Percentiles rank a stretch among this genome's conserved stretches.
Conservation (phyloP, 202 grass and related monocot species). For the Setaria italica region DNA sequence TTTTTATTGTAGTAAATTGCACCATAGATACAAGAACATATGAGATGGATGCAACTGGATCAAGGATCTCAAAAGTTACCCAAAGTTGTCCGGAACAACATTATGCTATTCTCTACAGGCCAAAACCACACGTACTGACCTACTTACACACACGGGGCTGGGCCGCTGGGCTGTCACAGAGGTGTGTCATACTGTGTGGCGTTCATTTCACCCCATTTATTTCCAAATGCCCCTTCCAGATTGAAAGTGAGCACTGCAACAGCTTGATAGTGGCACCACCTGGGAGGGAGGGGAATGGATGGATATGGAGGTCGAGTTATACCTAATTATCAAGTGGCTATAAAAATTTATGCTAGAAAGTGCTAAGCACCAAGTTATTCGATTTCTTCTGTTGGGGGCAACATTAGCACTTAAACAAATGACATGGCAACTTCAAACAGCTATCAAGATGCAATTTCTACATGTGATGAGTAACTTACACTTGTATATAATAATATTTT, state of each 20-base stretch:
- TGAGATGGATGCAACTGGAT: background rate
- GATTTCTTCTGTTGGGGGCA: too few species aligned
- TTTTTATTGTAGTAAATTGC: background rate
- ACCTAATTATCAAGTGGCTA: background rate
- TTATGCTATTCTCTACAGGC: background rate
- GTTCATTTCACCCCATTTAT: background rate
- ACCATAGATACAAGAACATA: background rate
- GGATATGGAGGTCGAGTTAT: background rate
- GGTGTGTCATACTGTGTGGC: background rate
- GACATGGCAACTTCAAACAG: too few species aligned
- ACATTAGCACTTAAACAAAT: too few species aligned
- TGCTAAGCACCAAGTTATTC: background rate
- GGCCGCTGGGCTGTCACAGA: too few species aligned
- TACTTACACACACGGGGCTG: background rate
- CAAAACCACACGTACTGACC: background rate
- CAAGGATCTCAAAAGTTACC: background rate
- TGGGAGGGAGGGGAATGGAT: background rate
- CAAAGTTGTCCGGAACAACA: background rate
- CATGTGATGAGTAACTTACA: too few species aligned
- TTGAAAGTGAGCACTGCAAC: background rate
- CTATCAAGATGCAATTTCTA: too few species aligned
- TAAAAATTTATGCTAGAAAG: background rate
- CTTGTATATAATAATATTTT: too few species aligned
- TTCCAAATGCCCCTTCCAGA: background rate
- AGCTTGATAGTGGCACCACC: background rate